Percentiles rank a stretch among this genome's conserved stretches.
Evolutionary conservation across 768 basidiomycete genomes (phyloP).

Genomic region (Hemileccinum rubropunctum): DNA sequence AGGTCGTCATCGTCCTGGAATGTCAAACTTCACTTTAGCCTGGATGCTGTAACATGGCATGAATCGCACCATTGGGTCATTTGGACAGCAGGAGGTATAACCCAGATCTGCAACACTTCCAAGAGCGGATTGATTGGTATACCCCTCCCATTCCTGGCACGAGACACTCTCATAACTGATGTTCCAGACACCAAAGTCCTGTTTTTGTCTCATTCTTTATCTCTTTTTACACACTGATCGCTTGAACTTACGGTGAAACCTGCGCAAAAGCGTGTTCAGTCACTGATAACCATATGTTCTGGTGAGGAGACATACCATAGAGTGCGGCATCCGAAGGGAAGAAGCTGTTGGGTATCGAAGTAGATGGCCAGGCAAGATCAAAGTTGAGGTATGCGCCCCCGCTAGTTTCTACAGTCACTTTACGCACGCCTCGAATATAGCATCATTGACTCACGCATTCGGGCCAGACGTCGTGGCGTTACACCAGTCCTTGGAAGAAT

Average conservation of each 20-base stretch:
- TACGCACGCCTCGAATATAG: background rate
- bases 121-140: constrained; percentile 53
- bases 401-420: constrained; percentile 36
- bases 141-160: constrained; percentile 69
- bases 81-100: constrained; percentile 68
- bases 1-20: constrained; percentile 46
- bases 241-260: constrained; percentile 38
- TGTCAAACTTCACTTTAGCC: constrained; percentile 5
- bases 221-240: background rate
- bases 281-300: background rate
- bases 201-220: background rate
- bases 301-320: constrained; percentile 48
- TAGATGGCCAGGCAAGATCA: constrained; percentile 77
- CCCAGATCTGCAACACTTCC: constrained; percentile 64
- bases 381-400: constrained; percentile 75
- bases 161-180: constrained; percentile 64
- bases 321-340: constrained; percentile 68
- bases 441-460: constrained; percentile 53
- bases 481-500: constrained; percentile 64
- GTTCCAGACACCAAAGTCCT: constrained; percentile 91
- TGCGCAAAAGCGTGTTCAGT: constrained; percentile 34
- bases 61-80: constrained; percentile 53
- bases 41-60: background rate
- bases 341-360: constrained; percentile 64
- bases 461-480: constrained; percentile 57